These are phyloP conservation scores for Orbilia javanica DNA, from an alignment of 2,329 filamentous ascomycete genomes.

Conservation along the genomic window DNA sequence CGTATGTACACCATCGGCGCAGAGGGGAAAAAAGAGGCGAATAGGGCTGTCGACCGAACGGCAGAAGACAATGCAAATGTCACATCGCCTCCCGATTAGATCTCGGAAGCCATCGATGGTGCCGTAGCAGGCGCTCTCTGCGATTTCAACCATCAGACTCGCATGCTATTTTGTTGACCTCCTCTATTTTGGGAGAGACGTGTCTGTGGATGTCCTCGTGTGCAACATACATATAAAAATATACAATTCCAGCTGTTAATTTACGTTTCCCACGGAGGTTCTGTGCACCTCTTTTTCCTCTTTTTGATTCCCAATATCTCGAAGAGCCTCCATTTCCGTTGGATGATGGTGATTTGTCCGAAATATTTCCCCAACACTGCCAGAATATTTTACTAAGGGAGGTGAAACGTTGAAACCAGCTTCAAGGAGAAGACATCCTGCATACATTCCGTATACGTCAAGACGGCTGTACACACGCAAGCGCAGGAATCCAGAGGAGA, in stretches of 20 bases:
- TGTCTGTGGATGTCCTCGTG: no score
- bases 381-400: constrained; percentile 20
- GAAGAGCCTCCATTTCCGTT: constrained; percentile 52
- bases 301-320: constrained; percentile 21
- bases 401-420: constrained; percentile 32
- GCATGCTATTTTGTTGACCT: not conserved
- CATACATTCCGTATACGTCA: constrained; percentile 11
- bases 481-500: no score
- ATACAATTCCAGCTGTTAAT: constrained; percentile 8
- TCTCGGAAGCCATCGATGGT: not conserved
- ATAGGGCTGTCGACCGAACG: constrained; percentile 4
- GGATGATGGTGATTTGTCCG: constrained; percentile 38
- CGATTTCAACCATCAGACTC: constrained; percentile 30
- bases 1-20: not conserved
- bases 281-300: constrained; percentile 5
- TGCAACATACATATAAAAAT: constrained; percentile 7
- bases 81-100: constrained; percentile 49
- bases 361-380: constrained; percentile 31
- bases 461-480: not conserved
- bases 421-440: constrained; percentile 43
- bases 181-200: constrained; percentile 41
- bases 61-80: constrained; percentile 33
- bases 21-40: constrained; percentile 3
- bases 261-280: constrained; percentile 40
- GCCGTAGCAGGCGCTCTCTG: constrained; percentile 31